phyloP scores from a whole-genome alignment of 495 filamentous ascomycete species.

The Neurospora sp. region DNA sequence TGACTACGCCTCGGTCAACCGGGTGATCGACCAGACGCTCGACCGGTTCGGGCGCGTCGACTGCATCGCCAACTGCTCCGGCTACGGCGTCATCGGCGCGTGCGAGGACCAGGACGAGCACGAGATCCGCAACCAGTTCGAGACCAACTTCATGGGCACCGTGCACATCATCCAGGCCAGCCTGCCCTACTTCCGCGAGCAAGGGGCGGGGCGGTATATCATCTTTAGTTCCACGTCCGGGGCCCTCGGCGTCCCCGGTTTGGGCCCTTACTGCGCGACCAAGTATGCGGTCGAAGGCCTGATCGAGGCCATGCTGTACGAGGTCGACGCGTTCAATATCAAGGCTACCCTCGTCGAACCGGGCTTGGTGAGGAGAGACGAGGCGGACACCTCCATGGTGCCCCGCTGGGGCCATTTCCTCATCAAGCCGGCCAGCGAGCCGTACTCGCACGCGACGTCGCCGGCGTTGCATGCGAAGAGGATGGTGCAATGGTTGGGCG shows the following conservation, averaged over 20 bases:
- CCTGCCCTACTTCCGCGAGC: conserved; percentile 76
- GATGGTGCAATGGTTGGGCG: conserved; percentile 92
- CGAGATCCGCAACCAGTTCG: conserved; percentile 91
- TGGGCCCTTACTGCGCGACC: conserved; percentile 90
- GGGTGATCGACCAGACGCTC: conserved; percentile 58
- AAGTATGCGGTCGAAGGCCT: conserved; percentile 95
- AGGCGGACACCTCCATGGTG: conserved; percentile 38
- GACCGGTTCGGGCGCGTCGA: conserved; percentile 73
- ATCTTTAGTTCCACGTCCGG: conserved; percentile 91
- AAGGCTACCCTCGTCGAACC: conserved; percentile 90
- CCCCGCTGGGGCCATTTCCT: conserved; percentile 86
- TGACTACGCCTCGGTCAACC: conserved; percentile 63
- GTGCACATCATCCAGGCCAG: conserved; percentile 87
- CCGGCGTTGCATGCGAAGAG: conserved; percentile 84
- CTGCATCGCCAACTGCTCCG: conserved; percentile 83
- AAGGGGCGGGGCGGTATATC: conserved; percentile 67
- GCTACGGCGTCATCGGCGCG: conserved; percentile 87
- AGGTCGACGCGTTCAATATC: conserved; percentile 83
- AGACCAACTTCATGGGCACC: conserved; percentile 93
- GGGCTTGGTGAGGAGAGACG: conserved; percentile 74
- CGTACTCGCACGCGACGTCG: conserved; percentile 64
- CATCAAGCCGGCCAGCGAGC: conserved; percentile 73
- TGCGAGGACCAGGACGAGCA: conserved; percentile 96
- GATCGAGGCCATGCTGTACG: conserved; percentile 91
- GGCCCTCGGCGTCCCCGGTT: conserved; percentile 78